A percentile compares a stretch with the other conserved stretches of the same genome.
Conservation (phyloP, 2,329 filamentous ascomycete genomes). For the Pseudonectria foliicola region DNA sequence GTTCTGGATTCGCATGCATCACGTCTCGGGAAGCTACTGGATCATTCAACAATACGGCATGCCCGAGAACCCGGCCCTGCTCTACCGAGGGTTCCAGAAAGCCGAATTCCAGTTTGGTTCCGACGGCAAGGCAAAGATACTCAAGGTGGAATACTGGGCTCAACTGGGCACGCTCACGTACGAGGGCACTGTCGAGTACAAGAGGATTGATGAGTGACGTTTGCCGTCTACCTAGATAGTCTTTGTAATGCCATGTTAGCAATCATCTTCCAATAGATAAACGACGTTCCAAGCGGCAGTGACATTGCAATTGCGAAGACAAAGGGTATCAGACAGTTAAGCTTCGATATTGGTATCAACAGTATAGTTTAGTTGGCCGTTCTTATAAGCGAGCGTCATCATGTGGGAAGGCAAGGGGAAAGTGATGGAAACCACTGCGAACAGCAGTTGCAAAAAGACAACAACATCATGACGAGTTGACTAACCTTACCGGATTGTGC, state of each 20-base stretch:
- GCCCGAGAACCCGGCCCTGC: background rate
- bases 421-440: slow-evolving; percentile 3
- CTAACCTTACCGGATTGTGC: no score
- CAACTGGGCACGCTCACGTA: slow-evolving; percentile 2
- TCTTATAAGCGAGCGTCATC: slow-evolving; percentile 56
- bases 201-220: slow-evolving; percentile 3
- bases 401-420: slow-evolving; percentile 22
- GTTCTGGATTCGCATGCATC: no score
- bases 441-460: no score
- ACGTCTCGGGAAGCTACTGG: no score
- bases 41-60: slow-evolving; percentile 1
- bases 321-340: slow-evolving; percentile 52
- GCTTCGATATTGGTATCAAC: slow-evolving; percentile 55
- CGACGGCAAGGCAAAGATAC: slow-evolving; percentile 8
- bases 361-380: slow-evolving; percentile 58
- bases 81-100: slow-evolving; percentile 5
- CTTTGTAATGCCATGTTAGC: slow-evolving; percentile 16
- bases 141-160: slow-evolving; percentile 9
- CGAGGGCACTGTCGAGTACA: slow-evolving; percentile 9
- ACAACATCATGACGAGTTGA: no score
- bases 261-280: slow-evolving; percentile 3
- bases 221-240: slow-evolving; percentile 1
- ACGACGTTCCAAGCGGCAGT: no score
- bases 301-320: background rate
- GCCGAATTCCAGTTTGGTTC: slow-evolving; percentile 11